phyloP scores from a whole-genome alignment of 164 flowering plant species.

The Litsea cubeba region DNA sequence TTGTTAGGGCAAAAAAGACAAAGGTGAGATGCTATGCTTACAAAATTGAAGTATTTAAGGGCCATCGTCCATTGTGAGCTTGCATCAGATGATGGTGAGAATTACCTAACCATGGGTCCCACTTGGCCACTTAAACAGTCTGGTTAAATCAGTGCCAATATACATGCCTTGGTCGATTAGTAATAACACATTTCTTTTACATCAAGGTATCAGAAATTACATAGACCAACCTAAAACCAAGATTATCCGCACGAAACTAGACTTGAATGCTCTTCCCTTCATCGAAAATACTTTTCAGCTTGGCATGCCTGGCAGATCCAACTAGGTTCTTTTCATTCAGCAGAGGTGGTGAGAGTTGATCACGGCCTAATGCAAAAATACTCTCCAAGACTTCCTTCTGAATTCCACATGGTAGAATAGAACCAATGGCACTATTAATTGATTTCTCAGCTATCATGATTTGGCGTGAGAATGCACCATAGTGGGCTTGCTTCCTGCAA shows the following conservation, averaged over 20 bases:
- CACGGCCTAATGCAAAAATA: no score
- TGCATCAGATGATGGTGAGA: background rate
- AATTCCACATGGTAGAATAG: no score
- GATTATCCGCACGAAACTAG: conserved; percentile 97
- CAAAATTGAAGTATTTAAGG: no score
- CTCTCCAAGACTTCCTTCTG: no score
- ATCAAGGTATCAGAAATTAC: background rate
- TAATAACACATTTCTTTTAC: background rate
- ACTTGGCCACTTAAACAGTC: background rate
- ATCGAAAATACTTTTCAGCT: conserved; percentile 62
- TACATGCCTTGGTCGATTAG: background rate
- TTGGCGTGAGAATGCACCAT: no score
- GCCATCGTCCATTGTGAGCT: background rate
- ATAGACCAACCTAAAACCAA: conserved; percentile 77
- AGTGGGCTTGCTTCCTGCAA: no score
- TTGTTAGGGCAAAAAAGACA: background rate
- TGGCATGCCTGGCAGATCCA: conserved; percentile 78
- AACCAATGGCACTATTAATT: no score
- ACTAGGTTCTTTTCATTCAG: conserved; percentile 72
- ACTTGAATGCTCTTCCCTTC: conserved; percentile 98
- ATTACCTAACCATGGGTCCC: background rate
- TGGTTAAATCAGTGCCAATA: no score
- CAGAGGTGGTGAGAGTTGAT: conserved; percentile 66
- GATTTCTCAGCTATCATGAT: no score
- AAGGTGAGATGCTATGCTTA: background rate